Evolutionary conservation across 2,329 filamentous ascomycete genomes (phyloP).

Genomic region (Neofusicoccum cordaticola): DNA sequence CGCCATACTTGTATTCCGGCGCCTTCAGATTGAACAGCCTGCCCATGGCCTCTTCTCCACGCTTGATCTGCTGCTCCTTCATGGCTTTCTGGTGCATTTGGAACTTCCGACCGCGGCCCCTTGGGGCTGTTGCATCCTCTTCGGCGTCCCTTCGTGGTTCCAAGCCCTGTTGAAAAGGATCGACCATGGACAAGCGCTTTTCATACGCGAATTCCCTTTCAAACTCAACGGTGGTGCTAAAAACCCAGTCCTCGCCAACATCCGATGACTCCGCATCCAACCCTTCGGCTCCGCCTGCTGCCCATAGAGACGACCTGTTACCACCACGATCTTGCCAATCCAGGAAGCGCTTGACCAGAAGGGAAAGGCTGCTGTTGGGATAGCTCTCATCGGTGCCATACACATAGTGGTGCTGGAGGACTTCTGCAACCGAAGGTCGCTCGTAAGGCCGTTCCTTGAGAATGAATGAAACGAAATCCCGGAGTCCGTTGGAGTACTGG

Average conservation of each 20-base stretch:
- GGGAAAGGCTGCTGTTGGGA: slow-evolving; percentile 61
- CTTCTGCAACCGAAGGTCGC: slow-evolving; percentile 66
- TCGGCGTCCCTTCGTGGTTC: background rate
- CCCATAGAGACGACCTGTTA: slow-evolving; percentile 63
- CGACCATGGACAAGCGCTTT: slow-evolving; percentile 44
- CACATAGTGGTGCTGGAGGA: slow-evolving; percentile 69
- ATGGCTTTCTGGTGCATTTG: slow-evolving; percentile 47
- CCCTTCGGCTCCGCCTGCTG: slow-evolving; percentile 54
- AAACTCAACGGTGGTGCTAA: slow-evolving; percentile 62
- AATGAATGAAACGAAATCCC: slow-evolving; percentile 70
- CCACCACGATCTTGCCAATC: slow-evolving; percentile 74
- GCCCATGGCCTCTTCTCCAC: slow-evolving; percentile 56
- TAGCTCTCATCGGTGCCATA: slow-evolving; percentile 60
- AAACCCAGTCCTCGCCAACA: slow-evolving; percentile 60
- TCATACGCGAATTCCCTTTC: slow-evolving; percentile 51
- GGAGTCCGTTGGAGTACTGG: slow-evolving; percentile 66
- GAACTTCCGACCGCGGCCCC: slow-evolving; percentile 1
- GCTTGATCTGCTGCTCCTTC: slow-evolving; percentile 56
- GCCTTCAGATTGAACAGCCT: slow-evolving; percentile 56
- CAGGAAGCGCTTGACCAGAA: slow-evolving; percentile 69
- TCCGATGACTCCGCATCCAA: slow-evolving; percentile 48
- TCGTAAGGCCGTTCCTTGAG: slow-evolving; percentile 66
- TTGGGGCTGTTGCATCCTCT: background rate
- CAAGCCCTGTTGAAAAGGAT: slow-evolving; percentile 41
- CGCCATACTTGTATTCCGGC: slow-evolving; percentile 57